Base-by-base conservation (phyloP, 108 stramenopile genomes). In the Stephanodiscus triporus region DNA sequence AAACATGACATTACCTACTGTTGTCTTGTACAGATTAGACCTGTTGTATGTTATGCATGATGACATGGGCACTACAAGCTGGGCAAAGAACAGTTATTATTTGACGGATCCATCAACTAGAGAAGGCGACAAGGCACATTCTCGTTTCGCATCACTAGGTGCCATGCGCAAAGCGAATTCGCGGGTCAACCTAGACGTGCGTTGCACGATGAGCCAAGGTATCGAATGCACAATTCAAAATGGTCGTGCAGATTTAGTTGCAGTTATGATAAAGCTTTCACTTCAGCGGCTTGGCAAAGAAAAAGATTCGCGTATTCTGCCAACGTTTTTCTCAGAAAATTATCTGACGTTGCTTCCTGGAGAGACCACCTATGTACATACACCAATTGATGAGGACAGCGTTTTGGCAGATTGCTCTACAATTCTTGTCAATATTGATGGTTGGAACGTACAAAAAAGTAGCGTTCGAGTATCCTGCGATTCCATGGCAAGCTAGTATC, bases 321-420 rank as follows among this genome's bases (percentile, higher is more conserved):
- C 70, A 1, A 60, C 64, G 7, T 66, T 65, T 27, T 78, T 59
- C 19, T 78, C 77, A 8, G 38, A 51, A 0, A 78, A 78, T 24
- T 78, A 71, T 20, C 47, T 78, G 4, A 78, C 70, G 0, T 40
- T 78, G 45, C 30, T 78, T 50, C 70, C 77, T 48, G 70, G 63
- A 45, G 77, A 78, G 42, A 43, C 36, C 19, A 29, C 57, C 38
- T 2, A 23, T 59, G 63, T 78, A 10, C n/a, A 29, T 9, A 24
- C 59, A 63, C 49, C 34, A 17, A 36, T 32, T 3, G 38, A 22
- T 10, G 65, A 49, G 6, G n/a, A 49, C 3, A 49, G 6, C 48
- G 3, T 49, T 49, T 6, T 49, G 48, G 2, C n/a, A 19, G 19
- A 49, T n/a, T 49, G 48, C 48, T 49, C 48, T 19, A 16, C 48